Conservation (phyloP, 192 early-diverging fungal genomes). For the Backusella luteola region DNA sequence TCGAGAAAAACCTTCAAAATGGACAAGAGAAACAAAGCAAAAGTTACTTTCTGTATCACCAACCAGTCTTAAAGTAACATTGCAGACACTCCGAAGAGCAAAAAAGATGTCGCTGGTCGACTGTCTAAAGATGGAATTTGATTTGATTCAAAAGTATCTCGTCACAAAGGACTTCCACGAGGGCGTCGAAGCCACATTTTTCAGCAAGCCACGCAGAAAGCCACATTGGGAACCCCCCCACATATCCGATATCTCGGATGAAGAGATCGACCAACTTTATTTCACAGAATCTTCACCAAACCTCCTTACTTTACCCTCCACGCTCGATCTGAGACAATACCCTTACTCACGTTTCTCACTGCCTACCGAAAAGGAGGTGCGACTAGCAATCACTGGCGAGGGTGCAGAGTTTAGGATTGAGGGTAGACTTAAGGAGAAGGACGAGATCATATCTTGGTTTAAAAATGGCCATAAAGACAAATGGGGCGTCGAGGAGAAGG, state of each 20-base stretch:
- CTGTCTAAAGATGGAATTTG: slow-evolving; percentile 85
- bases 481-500: slow-evolving; percentile 66
- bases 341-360: slow-evolving; percentile 59
- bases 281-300: slow-evolving; percentile 43
- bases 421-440: slow-evolving; percentile 39
- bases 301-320: slow-evolving; percentile 38
- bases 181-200: slow-evolving; percentile 79
- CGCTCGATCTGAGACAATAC: slow-evolving; percentile 42
- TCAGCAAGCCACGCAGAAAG: slow-evolving; percentile 57
- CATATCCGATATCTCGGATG: slow-evolving; percentile 47
- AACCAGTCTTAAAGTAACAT: slow-evolving; percentile 80
- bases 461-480: slow-evolving; percentile 54
- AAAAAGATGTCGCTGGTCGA: slow-evolving; percentile 62
- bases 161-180: slow-evolving; percentile 80
- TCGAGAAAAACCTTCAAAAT: slow-evolving; percentile 60
- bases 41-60: slow-evolving; percentile 73
- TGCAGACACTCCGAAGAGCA: slow-evolving; percentile 78
- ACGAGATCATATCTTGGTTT: slow-evolving; percentile 62
- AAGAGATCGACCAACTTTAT: slow-evolving; percentile 55
- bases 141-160: slow-evolving; percentile 73
- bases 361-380: slow-evolving; percentile 65
- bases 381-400: slow-evolving; percentile 57
- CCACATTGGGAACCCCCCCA: slow-evolving; percentile 75
- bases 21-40: slow-evolving; percentile 66
- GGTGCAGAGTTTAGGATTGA: slow-evolving; percentile 56